Evolutionary conservation across 2,329 filamentous ascomycete species (phyloP).

Genomic region (Huntiella decipiens): DNA sequence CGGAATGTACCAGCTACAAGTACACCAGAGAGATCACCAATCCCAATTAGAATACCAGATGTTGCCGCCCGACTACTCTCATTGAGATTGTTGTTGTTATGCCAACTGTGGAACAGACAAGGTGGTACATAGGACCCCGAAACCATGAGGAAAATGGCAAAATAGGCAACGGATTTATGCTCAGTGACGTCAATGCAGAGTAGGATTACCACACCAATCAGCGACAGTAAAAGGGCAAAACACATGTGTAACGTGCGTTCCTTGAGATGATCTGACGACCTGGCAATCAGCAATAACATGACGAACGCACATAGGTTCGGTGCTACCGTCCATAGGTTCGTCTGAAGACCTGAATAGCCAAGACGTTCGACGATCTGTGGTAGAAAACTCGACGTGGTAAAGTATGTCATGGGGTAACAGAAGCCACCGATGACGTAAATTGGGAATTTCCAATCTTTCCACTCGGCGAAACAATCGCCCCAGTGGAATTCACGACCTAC

Average conservation of each 20-base stretch:
- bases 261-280: slow-evolving; percentile 24
- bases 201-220: slow-evolving; percentile 26
- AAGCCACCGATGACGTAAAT: slow-evolving; percentile 27
- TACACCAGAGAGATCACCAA: slow-evolving; percentile 30
- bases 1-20: slow-evolving; percentile 25
- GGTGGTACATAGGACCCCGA: slow-evolving; percentile 26
- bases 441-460: slow-evolving; percentile 20
- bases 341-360: slow-evolving; percentile 25
- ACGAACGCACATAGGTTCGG: slow-evolving; percentile 29
- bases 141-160: slow-evolving; percentile 29
- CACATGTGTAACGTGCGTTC: slow-evolving; percentile 28
- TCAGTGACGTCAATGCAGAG: slow-evolving; percentile 23
- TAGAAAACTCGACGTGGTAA: slow-evolving; percentile 24
- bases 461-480: slow-evolving; percentile 23
- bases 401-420: slow-evolving; percentile 29
- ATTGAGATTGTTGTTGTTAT: slow-evolving; percentile 33
- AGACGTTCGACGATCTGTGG: slow-evolving; percentile 27
- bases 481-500: slow-evolving; percentile 21
- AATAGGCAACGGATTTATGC: slow-evolving; percentile 27
- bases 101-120: slow-evolving; percentile 29
- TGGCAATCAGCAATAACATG: slow-evolving; percentile 24
- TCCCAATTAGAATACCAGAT: slow-evolving; percentile 23
- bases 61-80: slow-evolving; percentile 19
- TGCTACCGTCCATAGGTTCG: slow-evolving; percentile 29
- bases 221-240: slow-evolving; percentile 18